Percentiles rank a stretch among this genome's conserved stretches.
These are phyloP conservation scores for Sorghum bicolor DNA, from an alignment of 176 grass and related monocot species.

Conservation along the genomic window Sorghum_bicolor_NCBIv3 NC_012873.2:52758001-52758500, in stretches of 20 bases:
- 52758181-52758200: constrained; percentile 13
- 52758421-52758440: background rate
- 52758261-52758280: constrained; percentile 20
- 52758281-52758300: constrained; percentile 54
- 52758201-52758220: constrained; percentile 30
- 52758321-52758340: constrained; percentile 34
- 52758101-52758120: constrained; percentile 43
- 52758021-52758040: background rate
- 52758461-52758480: constrained; percentile 25
- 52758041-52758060: background rate
- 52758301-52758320: constrained; percentile 31
- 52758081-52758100: constrained; percentile 4
- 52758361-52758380: background rate
- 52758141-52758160: constrained; percentile 38
- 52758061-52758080: background rate
- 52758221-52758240: constrained; percentile 46
- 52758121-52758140: constrained; percentile 24
- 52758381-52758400: constrained; percentile 27
- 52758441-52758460: constrained; percentile 21
- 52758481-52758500: constrained; percentile 29
- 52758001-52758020: constrained; percentile 10
- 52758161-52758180: constrained; percentile 13
- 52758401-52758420: constrained; percentile 36
- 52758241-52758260: constrained; percentile 50
- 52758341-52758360: constrained; percentile 44